Evolutionary conservation across 805 yeast genomes (phyloP), one percentile per base, ranked within the genome.

Genomic region (Starmerella cellae): DNA sequence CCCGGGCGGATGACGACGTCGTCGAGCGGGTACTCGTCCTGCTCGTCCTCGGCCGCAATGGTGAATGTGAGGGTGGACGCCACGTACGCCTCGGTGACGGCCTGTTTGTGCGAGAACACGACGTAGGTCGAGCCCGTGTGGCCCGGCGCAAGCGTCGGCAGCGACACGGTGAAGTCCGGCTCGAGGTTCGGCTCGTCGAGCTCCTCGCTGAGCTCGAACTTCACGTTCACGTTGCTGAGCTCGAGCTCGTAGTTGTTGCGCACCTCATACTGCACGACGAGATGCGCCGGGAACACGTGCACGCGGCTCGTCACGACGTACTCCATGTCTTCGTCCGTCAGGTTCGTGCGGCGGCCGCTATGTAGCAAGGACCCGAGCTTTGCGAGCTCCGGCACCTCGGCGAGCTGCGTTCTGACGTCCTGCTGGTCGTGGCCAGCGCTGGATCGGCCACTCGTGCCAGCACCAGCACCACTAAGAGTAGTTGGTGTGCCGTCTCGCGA

Each of bases 261-360:
- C 50, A 91, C 74, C 50, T 80, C 76, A 63, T 74, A 88, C 66
- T 88, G 95, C 50, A 85, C 63, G 26, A 78, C 75, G 48, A 88
- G 74, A 55, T 79, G 66, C 14, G 73, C 66, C 47, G 74, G 75
- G 62, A 82, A 91, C 43, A 87, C 64, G 60, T 87, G 97, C 62
- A 83, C 87, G 43, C 82, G 68, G 28, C 80, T 87, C 40, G 71
- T 71, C 46, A 91, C 94, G 35, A 84, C 87, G 60, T 85, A 84
- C 64, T 91, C 98, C 47, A 93, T 84, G 60, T 87, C 97, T 46
- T 73, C 70, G 60, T 91, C 98, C 19, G 97, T 87, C 55, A 88
- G 73, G 51, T 79, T 75, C 43, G 74, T 67, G 16, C n/a, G 24
- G 28, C 68, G 61, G 29, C 64, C 58, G 2, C 94, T 77, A 8